Percentiles rank a stretch among this genome's conserved stretches.
Evolutionary conservation across 2,329 filamentous ascomycete genomes (phyloP).

Genomic region (Claviceps digitariae): DNA sequence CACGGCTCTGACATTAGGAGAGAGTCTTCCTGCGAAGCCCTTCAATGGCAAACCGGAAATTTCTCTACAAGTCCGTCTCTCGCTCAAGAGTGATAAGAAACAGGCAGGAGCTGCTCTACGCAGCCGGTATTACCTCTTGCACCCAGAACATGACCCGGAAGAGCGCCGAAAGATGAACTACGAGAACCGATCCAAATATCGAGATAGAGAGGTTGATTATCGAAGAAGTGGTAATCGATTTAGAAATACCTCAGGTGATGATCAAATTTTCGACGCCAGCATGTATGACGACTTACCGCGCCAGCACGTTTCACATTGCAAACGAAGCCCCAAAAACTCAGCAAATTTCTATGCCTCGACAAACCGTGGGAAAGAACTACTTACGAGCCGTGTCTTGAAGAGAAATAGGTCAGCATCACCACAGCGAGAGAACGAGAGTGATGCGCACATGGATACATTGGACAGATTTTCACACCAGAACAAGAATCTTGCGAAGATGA

Average conservation of each 20-base stretch:
- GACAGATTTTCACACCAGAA: slow-evolving; percentile 22
- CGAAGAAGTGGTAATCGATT: slow-evolving; percentile 18
- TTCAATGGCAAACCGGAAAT: slow-evolving; percentile 55
- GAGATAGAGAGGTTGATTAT: slow-evolving; percentile 36
- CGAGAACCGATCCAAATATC: slow-evolving; percentile 46
- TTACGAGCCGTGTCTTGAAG: slow-evolving; percentile 28
- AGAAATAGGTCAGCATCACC: slow-evolving; percentile 42
- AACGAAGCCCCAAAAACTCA: slow-evolving; percentile 16
- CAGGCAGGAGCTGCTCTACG: slow-evolving; percentile 61
- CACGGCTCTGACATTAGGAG: slow-evolving; percentile 43
- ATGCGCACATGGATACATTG: slow-evolving; percentile 22
- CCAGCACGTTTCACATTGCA: slow-evolving; percentile 11
- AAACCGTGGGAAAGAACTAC: slow-evolving; percentile 50
- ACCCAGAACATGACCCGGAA: slow-evolving; percentile 77
- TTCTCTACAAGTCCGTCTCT: slow-evolving; percentile 58
- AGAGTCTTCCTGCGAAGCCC: slow-evolving; percentile 56
- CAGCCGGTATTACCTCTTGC: slow-evolving; percentile 84
- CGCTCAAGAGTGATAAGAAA: slow-evolving; percentile 67
- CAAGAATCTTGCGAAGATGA: slow-evolving; percentile 18
- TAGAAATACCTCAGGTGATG: slow-evolving; percentile 30
- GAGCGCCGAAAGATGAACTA: slow-evolving; percentile 51
- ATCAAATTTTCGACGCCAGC: slow-evolving; percentile 53
- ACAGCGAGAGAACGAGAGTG: slow-evolving; percentile 26
- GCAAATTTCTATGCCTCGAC: slow-evolving; percentile 17
- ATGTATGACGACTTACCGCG: slow-evolving; percentile 65